phyloP scores from a whole-genome alignment of 2,329 filamentous ascomycete genomes.

The Xylariaceae sp. region DNA sequence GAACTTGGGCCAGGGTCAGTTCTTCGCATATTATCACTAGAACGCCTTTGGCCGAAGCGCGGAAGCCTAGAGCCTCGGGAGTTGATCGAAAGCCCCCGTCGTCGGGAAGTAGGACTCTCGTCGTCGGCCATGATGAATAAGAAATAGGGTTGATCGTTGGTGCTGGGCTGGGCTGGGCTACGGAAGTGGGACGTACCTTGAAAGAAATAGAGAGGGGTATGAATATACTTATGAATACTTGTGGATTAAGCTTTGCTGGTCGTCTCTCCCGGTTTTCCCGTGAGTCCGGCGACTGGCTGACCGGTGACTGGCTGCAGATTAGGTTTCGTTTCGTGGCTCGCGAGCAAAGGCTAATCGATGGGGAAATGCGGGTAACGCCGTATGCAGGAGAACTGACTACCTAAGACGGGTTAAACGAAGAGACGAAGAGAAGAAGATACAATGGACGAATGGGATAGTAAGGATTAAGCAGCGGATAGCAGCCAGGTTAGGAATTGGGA shows the following conservation, averaged over 20 bases:
- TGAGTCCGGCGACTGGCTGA: not conserved
- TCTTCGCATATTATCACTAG: slow-evolving; percentile 8
- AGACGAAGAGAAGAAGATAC: not conserved
- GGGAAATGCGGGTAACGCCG: not conserved
- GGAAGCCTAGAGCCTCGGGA: slow-evolving; percentile 24
- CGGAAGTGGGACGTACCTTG: slow-evolving; percentile 27
- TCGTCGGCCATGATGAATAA: slow-evolving; percentile 21
- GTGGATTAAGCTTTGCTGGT: slow-evolving; percentile 18
- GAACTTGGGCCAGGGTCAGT: slow-evolving; percentile 21
- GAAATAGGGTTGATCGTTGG: not conserved
- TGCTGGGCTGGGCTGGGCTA: not conserved
- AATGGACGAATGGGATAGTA: no score
- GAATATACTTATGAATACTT: not conserved
- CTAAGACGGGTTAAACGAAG: not conserved
- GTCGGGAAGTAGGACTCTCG: slow-evolving; percentile 7
- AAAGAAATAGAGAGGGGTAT: slow-evolving; percentile 18
- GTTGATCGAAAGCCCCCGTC: slow-evolving; percentile 7
- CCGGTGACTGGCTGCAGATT: not conserved
- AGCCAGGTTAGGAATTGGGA: not conserved
- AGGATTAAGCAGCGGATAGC: not conserved
- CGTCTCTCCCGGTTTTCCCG: slow-evolving; percentile 9
- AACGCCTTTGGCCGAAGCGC: slow-evolving; percentile 15
- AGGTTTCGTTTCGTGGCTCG: not conserved
- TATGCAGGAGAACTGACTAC: not conserved
- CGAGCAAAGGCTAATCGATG: not conserved